Evolutionary conservation across 1,284 basidiomycete species (phyloP).

Genomic region (Cutaneotrichosporon sp.): DNA sequence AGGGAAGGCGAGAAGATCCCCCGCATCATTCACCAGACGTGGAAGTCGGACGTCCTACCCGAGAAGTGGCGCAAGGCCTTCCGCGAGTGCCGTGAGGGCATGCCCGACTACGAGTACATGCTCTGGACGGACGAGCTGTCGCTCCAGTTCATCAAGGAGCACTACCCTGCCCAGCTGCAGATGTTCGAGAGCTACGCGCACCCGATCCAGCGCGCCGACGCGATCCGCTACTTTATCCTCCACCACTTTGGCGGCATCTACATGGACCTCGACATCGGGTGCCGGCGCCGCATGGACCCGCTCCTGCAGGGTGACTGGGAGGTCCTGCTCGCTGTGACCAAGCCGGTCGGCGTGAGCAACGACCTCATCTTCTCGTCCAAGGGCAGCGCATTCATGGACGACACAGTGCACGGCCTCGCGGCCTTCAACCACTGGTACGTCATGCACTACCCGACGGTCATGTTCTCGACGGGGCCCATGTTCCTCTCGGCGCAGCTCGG

Average conservation of each 20-base stretch:
- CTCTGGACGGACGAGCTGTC: slow-evolving; percentile 94
- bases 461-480: slow-evolving; percentile 98
- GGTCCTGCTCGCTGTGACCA: slow-evolving; percentile 89
- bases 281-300: slow-evolving; percentile 83
- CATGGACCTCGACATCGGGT: slow-evolving; percentile 96
- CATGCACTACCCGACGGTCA: slow-evolving; percentile 97
- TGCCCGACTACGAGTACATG: slow-evolving; percentile 96
- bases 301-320: slow-evolving; percentile 74
- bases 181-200: slow-evolving; percentile 93
- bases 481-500: slow-evolving; percentile 86
- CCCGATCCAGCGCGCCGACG: slow-evolving; percentile 94
- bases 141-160: slow-evolving; percentile 80
- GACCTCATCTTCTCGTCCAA: slow-evolving; percentile 93
- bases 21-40: slow-evolving; percentile 95
- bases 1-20: slow-evolving; percentile 70
- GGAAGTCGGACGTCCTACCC: slow-evolving; percentile 89
- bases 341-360: slow-evolving; percentile 95
- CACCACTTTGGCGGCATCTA: slow-evolving; percentile 95
- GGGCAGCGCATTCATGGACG: slow-evolving; percentile 84
- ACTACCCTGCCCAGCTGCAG: slow-evolving; percentile 90
- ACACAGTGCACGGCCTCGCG: slow-evolving; percentile 87
- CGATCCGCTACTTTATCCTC: slow-evolving; percentile 96
- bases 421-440: slow-evolving; percentile 94
- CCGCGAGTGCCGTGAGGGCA: slow-evolving; percentile 77
- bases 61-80: slow-evolving; percentile 78